Evolutionary conservation across 768 basidiomycete species (phyloP), one percentile per base, ranked within the genome.

Genomic region (Mycena albidolilacea): DNA sequence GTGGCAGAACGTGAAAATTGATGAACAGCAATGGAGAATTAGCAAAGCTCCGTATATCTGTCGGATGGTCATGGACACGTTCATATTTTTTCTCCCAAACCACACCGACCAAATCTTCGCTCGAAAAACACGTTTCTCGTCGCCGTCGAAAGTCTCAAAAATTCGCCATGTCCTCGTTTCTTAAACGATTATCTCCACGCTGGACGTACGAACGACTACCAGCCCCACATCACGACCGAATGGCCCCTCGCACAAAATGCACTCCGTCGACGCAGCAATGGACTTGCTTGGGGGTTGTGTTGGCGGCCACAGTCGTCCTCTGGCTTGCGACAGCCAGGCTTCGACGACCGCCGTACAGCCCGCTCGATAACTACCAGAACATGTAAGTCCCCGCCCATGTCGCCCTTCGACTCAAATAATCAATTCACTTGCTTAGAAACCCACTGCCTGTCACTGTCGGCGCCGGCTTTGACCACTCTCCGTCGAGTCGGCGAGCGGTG

Each of bases 311-410:
- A 17, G 41, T 5, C 46, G 5, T 67, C 38, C 0, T 67, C 44
- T 59, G 46, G 67, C 3, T 60, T 19, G 46, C n/a, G 17, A 14
- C 23, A 2, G 5, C 0, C 7, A n/a, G 12, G n/a, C 59, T 46
- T 10, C 30, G 11, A 12, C 21, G 35, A 11, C 43, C 5, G 15
- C 35, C 72, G 1, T 82, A 77, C 59, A 79, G 61, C 44, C 76
- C 80, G 9, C 70, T 79, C 35, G 65, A 75, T 4, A 71, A 77
- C 55, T 82, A 79, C 59, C 81, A 80, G 55, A 30, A 79, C 62
- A 61, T 82, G 79, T 79, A 66, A 68, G 78, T 70, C 41, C 0
- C 50, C 43, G 0, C 7, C 21, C 6, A 38, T 37, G 37, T 30
- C 23, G 2, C 19, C 35, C 9, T 41, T 48, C 35, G 1, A 57